Percentiles rank a stretch among this genome's conserved stretches.
phyloP scores from a whole-genome alignment of 2,329 filamentous ascomycete genomes.

The Penicillium sp. region DNA sequence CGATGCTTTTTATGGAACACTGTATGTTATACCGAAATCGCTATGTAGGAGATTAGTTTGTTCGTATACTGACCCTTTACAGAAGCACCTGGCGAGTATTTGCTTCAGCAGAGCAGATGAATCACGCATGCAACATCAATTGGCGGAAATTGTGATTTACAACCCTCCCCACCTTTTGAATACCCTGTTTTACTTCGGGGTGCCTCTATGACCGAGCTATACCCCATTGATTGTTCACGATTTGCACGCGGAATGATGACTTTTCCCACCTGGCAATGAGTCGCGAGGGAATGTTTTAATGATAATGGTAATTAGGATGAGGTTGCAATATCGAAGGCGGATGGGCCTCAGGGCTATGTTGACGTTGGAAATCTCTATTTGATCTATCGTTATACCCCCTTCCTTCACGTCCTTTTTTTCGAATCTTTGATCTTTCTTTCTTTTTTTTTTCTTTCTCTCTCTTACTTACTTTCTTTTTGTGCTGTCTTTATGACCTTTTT shows the following conservation, averaged over 20 bases:
- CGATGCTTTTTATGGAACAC: slow-evolving; percentile 50
- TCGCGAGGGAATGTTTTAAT: slow-evolving; percentile 35
- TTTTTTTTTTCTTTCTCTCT: no score
- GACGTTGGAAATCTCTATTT: slow-evolving; percentile 16
- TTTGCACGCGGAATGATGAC: slow-evolving; percentile 35
- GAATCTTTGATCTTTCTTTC: slow-evolving; percentile 13
- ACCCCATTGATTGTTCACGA: slow-evolving; percentile 31
- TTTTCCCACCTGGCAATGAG: slow-evolving; percentile 28
- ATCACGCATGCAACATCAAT: not conserved
- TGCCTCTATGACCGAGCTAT: slow-evolving; percentile 8
- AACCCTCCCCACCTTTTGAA: no score
- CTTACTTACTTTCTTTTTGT: no score
- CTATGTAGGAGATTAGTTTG: not conserved
- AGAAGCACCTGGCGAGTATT: not conserved
- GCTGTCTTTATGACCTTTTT: no score
- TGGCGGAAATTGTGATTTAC: no score
- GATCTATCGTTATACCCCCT: slow-evolving; percentile 24
- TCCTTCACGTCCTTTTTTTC: slow-evolving; percentile 14
- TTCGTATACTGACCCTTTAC: not conserved
- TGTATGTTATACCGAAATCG: slow-evolving; percentile 5
- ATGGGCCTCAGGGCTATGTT: slow-evolving; percentile 11
- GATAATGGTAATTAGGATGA: slow-evolving; percentile 39
- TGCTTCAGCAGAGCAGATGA: not conserved
- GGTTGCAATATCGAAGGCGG: slow-evolving; percentile 15
- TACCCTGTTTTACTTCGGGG: no score